Percentiles rank a stretch among this genome's conserved stretches.
These are phyloP conservation scores for Alternaria brassicae DNA, from an alignment of 2,329 filamentous ascomycete genomes.

Conservation along the genomic window DNA sequence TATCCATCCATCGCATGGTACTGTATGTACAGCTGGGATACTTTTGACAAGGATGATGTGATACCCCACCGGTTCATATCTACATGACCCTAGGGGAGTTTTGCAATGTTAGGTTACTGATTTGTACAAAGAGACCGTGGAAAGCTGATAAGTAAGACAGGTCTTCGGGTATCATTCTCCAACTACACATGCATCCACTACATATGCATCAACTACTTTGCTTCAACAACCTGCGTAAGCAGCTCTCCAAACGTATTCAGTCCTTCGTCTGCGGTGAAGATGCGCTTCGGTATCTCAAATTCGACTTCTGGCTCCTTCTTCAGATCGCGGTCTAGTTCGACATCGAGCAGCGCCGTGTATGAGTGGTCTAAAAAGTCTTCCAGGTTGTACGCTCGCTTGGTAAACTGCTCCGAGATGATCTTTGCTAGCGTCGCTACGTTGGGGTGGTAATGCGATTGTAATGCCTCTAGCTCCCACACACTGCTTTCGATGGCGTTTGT, in stretches of 20 bases:
- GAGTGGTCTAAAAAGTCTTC: slow-evolving; percentile 97
- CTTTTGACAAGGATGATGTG: neutral
- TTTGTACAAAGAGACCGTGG: neutral
- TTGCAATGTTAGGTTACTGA: neutral
- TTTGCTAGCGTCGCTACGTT: slow-evolving; percentile 94
- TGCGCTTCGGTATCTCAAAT: slow-evolving; percentile 88
- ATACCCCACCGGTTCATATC: neutral
- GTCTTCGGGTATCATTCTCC: slow-evolving; percentile 11
- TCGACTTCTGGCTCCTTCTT: slow-evolving; percentile 90
- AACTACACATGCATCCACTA: slow-evolving; percentile 5
- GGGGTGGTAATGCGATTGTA: slow-evolving; percentile 94
- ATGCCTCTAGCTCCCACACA: slow-evolving; percentile 90
- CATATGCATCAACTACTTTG: slow-evolving; percentile 22
- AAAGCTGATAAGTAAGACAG: neutral
- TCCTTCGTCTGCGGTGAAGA: slow-evolving; percentile 63
- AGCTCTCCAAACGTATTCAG: slow-evolving; percentile 42
- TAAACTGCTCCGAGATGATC: slow-evolving; percentile 96
- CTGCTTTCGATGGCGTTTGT: slow-evolving; percentile 90
- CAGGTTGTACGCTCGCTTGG: slow-evolving; percentile 91
- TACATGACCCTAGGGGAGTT: neutral
- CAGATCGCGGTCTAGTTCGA: slow-evolving; percentile 81
- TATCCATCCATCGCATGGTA: neutral
- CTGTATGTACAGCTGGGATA: neutral
- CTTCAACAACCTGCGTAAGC: slow-evolving; percentile 41
- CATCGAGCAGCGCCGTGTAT: slow-evolving; percentile 84